Evolutionary conservation across 2,329 filamentous ascomycete species (phyloP).

Genomic region (Chaetoscypha palmicola): DNA sequence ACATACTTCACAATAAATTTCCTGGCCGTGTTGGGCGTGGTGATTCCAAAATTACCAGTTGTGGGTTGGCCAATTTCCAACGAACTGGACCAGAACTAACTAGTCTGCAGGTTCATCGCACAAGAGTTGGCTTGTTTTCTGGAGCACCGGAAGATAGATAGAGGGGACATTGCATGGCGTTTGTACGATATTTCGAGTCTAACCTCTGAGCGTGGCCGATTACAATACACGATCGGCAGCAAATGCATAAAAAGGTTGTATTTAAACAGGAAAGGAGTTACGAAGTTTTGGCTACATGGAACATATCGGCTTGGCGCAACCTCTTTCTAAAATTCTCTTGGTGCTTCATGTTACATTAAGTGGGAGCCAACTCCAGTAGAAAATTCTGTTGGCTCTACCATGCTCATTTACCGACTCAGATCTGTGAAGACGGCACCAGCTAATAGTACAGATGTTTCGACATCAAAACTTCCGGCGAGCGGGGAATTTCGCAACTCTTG

Average conservation of each 20-base stretch:
- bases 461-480: too few relatives aligned
- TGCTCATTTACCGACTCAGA: too few relatives aligned
- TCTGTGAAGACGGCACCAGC: too few relatives aligned
- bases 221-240: constrained; percentile 22
- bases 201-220: constrained; percentile 20
- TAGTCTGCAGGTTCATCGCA: constrained; percentile 60
- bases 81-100: constrained; percentile 11
- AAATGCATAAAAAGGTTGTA: constrained; percentile 24
- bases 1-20: constrained; percentile 98
- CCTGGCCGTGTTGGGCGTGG: constrained; percentile 80
- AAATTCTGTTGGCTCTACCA: too few relatives aligned
- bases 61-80: constrained; percentile 50
- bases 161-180: constrained; percentile 23
- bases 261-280: constrained; percentile 26
- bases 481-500: too few relatives aligned
- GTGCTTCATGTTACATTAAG: too few relatives aligned
- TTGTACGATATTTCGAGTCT: constrained; percentile 29
- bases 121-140: constrained; percentile 69
- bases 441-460: too few relatives aligned
- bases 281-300: constrained; percentile 24
- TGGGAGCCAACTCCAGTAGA: too few relatives aligned
- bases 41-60: constrained; percentile 93
- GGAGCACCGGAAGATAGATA: constrained; percentile 55
- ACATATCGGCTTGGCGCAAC: too few relatives aligned
- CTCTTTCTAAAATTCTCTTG: too few relatives aligned